Percentiles rank a stretch among this genome's conserved stretches.
Evolutionary conservation across 306 rosid species (phyloP).

Genomic region (Corylus heterophylla): DNA sequence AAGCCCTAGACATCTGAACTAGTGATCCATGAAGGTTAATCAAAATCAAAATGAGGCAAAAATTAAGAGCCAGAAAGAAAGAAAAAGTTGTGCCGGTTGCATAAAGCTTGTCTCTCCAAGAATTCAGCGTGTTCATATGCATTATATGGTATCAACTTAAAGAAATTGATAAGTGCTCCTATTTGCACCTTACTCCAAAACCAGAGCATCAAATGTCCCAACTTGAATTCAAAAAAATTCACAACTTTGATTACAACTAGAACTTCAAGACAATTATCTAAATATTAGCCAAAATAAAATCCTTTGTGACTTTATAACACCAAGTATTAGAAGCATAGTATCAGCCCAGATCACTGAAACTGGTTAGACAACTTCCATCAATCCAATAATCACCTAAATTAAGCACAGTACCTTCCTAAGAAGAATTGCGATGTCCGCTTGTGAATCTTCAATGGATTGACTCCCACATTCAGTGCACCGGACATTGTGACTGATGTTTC

Average conservation of each 20-base stretch:
- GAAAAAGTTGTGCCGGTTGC: not conserved
- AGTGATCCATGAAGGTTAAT: not conserved
- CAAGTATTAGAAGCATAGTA: not conserved
- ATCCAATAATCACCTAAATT: not conserved
- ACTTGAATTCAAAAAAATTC: not conserved
- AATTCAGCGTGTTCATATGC: not conserved
- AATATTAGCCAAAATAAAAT: not conserved
- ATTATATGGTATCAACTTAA: not conserved
- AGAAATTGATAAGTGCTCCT: not conserved
- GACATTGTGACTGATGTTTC: slow-evolving; percentile 90
- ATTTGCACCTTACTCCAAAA: not conserved
- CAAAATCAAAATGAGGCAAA: not conserved
- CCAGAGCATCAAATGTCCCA: not conserved
- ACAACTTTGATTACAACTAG: not conserved
- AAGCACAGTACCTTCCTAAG: slow-evolving; percentile 67
- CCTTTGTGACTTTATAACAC: not conserved
- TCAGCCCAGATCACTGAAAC: not conserved
- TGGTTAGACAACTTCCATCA: not conserved
- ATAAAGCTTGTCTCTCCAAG: not conserved
- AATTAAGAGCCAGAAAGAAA: not conserved
- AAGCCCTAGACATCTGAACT: not conserved
- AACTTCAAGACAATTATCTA: not conserved
- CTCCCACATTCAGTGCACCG: slow-evolving; percentile 96
- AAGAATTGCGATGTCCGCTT: slow-evolving; percentile 94
- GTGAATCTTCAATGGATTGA: slow-evolving; percentile 98